These are phyloP conservation scores for Clarireedia homoeocarpa DNA, from an alignment of 2,329 filamentous ascomycete genomes.

Conservation along the genomic window DNA sequence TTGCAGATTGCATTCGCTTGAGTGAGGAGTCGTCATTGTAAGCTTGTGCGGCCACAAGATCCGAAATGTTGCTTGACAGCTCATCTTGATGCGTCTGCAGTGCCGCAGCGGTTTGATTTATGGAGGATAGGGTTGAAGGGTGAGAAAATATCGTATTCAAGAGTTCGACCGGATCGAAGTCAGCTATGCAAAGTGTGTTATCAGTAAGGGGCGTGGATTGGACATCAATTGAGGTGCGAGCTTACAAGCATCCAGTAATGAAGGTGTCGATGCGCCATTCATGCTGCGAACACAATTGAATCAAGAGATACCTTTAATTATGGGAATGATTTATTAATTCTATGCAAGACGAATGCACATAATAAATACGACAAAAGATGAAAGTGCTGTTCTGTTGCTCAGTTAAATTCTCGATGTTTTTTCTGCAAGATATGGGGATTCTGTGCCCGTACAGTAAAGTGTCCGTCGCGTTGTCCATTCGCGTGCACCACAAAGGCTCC, in stretches of 20 bases:
- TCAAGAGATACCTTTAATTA: neutral
- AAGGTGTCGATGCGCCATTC: constrained; percentile 24
- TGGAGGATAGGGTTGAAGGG: constrained; percentile 72
- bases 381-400: neutral
- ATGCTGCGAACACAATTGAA: constrained; percentile 14
- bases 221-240: constrained; percentile 1
- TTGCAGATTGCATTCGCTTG: constrained; percentile 83
- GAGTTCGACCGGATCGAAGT: constrained; percentile 90
- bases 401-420: neutral
- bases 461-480: neutral
- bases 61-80: constrained; percentile 68
- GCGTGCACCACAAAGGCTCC: no score
- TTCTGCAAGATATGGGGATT: no score
- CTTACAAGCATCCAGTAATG: constrained; percentile 30
- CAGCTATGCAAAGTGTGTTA: constrained; percentile 38
- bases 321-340: no score
- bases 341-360: no score
- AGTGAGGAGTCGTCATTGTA: constrained; percentile 82
- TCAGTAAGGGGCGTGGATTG: constrained; percentile 12
- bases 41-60: constrained; percentile 66
- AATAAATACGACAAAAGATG: constrained; percentile 1
- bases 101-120: constrained; percentile 64
- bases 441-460: neutral
- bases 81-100: constrained; percentile 73
- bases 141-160: constrained; percentile 91